phyloP scores from a whole-genome alignment of 345 rosid species.

The Ceriops zippeliana region DNA sequence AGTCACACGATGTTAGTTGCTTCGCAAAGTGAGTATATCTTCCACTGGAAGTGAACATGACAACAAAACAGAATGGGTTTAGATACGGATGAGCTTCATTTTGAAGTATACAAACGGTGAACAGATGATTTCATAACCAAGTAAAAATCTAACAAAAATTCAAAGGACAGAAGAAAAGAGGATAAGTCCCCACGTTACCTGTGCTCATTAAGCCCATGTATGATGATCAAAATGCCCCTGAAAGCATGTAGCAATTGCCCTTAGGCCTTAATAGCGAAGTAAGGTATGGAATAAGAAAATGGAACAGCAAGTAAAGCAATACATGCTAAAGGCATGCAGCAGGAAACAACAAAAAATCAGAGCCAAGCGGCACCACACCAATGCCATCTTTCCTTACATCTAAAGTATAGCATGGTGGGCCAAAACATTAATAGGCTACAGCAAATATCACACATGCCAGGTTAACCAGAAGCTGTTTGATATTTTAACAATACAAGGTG shows the following conservation, averaged over 20 bases:
- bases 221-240: conserved; percentile 86
- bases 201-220: conserved; percentile 95
- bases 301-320: background rate
- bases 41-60: conserved; percentile 46
- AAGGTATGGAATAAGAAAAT: background rate
- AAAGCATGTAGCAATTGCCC: conserved; percentile 10
- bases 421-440: too few relatives aligned
- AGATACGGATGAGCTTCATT: background rate
- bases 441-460: too few relatives aligned
- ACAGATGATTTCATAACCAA: background rate
- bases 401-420: too few relatives aligned
- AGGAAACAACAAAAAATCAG: conserved; percentile 6
- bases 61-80: background rate
- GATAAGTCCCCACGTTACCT: conserved; percentile 42
- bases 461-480: too few relatives aligned
- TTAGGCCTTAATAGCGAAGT: background rate
- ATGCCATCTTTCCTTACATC: background rate
- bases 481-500: too few relatives aligned
- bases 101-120: background rate
- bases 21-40: conserved; percentile 85
- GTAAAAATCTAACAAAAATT: background rate
- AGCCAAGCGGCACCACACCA: conserved; percentile 13
- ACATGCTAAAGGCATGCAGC: conserved; percentile 14
- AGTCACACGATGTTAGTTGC: conserved; percentile 64
- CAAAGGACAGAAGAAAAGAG: background rate